Evolutionary conservation across 345 rosid genomes (phyloP).

Genomic region (Aethionema arabicum): DNA sequence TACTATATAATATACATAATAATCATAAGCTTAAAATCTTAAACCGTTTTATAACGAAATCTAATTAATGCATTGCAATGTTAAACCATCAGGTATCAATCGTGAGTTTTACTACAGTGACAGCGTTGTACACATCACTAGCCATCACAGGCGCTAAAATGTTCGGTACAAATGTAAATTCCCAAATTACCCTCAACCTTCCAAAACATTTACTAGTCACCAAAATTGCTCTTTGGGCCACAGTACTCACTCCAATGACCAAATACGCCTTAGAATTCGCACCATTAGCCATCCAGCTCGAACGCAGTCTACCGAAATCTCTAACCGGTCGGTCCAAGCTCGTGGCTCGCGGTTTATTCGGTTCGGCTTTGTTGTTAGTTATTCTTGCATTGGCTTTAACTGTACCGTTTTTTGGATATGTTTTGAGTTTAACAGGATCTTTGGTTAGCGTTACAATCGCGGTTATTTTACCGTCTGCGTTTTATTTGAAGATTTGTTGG

Average conservation of each 20-base stretch:
- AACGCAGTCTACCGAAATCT: slow-evolving; percentile 50
- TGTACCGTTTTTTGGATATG: slow-evolving; percentile 64
- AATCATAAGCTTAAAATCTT: background rate
- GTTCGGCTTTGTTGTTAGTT: slow-evolving; percentile 50
- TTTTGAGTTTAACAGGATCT: slow-evolving; percentile 72
- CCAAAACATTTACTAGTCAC: slow-evolving; percentile 57
- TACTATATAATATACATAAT: too few species aligned
- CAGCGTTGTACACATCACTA: slow-evolving; percentile 49
- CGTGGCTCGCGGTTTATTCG: slow-evolving; percentile 50
- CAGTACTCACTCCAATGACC: slow-evolving; percentile 75
- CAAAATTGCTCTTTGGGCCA: slow-evolving; percentile 74
- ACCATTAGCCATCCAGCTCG: slow-evolving; percentile 74
- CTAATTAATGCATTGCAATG: slow-evolving; percentile 10
- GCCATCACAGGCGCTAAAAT: slow-evolving; percentile 74
- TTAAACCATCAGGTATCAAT: slow-evolving; percentile 43
- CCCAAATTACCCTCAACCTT: slow-evolving; percentile 75
- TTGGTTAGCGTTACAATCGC: slow-evolving; percentile 56
- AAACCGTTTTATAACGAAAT: background rate
- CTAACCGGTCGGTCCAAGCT: slow-evolving; percentile 40
- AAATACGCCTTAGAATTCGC: slow-evolving; percentile 76
- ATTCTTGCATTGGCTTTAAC: slow-evolving; percentile 58
- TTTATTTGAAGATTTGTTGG: slow-evolving; percentile 64
- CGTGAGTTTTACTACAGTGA: slow-evolving; percentile 66
- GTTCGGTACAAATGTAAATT: slow-evolving; percentile 56
- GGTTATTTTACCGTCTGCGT: slow-evolving; percentile 56